Evolutionary conservation across 805 yeast species (phyloP).

Genomic region (Cyberlindnera mrakii): DNA sequence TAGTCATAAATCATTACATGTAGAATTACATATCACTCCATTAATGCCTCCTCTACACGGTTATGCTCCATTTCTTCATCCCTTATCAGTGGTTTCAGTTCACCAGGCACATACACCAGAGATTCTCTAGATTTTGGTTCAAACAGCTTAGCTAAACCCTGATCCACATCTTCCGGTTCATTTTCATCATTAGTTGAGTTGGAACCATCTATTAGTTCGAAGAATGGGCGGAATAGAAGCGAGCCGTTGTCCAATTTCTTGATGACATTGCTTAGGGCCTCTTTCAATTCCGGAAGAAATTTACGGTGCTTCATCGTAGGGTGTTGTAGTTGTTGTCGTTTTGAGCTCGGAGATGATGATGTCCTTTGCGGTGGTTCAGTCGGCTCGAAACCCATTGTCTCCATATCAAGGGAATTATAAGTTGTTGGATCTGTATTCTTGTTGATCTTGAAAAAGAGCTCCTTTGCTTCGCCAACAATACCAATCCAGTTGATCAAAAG

Average conservation of each 20-base stretch:
- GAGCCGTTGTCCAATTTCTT: constrained; percentile 22
- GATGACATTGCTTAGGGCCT: constrained; percentile 19
- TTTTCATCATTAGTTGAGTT: not conserved
- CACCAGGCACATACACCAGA: constrained; percentile 11
- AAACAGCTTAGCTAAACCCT: not conserved
- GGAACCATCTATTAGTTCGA: constrained; percentile 15
- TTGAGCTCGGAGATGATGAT: not conserved
- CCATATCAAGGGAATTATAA: constrained; percentile 1
- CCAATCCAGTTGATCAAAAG: constrained; percentile 63
- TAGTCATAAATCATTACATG: too few relatives aligned
- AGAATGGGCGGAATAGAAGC: constrained; percentile 21
- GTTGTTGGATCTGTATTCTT: constrained; percentile 7
- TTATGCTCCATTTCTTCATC: constrained; percentile 16
- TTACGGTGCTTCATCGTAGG: constrained; percentile 10
- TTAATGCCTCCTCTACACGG: constrained; percentile 11
- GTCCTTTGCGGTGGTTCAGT: not conserved
- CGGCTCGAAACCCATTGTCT: not conserved
- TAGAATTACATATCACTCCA: constrained; percentile 2
- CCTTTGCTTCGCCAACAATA: constrained; percentile 54
- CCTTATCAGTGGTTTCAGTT: constrained; percentile 10
- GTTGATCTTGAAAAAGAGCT: constrained; percentile 40
- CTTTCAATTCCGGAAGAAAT: constrained; percentile 19
- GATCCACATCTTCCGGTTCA: not conserved
- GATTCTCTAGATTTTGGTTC: not conserved
- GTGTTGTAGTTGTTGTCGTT: not conserved